Evolutionary conservation across 1,284 basidiomycete species (phyloP), one percentile per base, ranked within the genome.

Genomic region (Fomitopsis betulina): DNA sequence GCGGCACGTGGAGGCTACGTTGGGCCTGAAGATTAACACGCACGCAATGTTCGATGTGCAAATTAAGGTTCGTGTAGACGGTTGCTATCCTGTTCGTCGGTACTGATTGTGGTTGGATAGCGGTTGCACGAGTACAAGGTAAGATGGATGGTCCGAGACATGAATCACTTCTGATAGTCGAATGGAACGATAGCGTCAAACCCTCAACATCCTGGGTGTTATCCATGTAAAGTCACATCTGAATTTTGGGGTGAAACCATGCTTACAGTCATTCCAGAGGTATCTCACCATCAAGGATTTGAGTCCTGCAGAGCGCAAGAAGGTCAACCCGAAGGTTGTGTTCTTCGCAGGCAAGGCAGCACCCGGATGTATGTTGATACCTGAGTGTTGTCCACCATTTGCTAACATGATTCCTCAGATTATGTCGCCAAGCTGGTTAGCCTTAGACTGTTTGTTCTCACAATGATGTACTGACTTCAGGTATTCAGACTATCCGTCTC

Each of bases 301-400:
- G 82, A 79, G 79, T 0, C 82, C 89, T 0, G 86, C 76, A 43
- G 85, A 96, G 70, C 83, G 90, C 67, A 90, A 90, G 78, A 91
- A 91, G 70, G 82, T 87, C 62, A 85, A 84, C 66, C 88, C 87
- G 13, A 85, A 89, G 56, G 91, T 92, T 17, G 86, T 92, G 12
- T 91, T 97, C 79, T 96, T 97, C 63, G 94, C 91, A 25, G 94
- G 94, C 63, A 94, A 93, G 72, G 90, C 90, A 59, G 90, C 91
- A 1, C 90, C 90, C 47, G 90, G 82, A 58, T 93, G 88, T 89
- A 68, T 68, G 86, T 76, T 17, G 55, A 6, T 27, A 37, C 13
- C 9, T 27, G 7, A 30, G 53, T 32, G 6, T 21, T 58, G 23
- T 1, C 50, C 54, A 30, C 13, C 7, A 12, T 10, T 42, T 32